Evolutionary conservation across 805 yeast species (phyloP).

Genomic region (Hanseniaspora lachancei): DNA sequence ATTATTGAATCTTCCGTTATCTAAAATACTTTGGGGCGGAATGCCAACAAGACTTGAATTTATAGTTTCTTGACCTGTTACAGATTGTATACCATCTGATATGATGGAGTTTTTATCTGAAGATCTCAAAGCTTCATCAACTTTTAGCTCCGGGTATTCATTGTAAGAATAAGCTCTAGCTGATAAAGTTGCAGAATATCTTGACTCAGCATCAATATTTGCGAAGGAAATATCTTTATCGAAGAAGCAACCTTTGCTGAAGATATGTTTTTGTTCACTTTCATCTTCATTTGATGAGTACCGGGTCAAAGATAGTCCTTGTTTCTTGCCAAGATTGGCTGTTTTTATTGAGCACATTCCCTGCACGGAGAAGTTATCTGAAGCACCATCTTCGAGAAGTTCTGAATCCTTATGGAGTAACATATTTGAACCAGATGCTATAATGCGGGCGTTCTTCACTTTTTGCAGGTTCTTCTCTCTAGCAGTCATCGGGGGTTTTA

Average conservation of each 20-base stretch:
- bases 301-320: neutral
- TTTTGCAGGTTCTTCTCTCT: neutral
- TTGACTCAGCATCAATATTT: neutral
- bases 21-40: constrained; percentile 61
- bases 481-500: neutral
- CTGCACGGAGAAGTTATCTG: neutral
- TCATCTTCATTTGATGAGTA: neutral
- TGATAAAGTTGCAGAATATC: neutral
- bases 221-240: neutral
- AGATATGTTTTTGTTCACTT: neutral
- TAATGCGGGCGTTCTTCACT: neutral
- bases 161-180: neutral
- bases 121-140: constrained; percentile 17
- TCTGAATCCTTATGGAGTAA: neutral
- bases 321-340: neutral
- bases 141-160: neutral
- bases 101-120: constrained; percentile 16
- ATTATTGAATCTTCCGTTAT: constrained; percentile 30
- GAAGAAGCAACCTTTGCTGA: neutral
- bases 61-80: constrained; percentile 33
- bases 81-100: constrained; percentile 20
- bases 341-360: neutral
- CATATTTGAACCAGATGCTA: neutral
- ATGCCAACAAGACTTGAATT: constrained; percentile 58
- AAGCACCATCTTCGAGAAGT: neutral